Evolutionary conservation across 2,329 filamentous ascomycete genomes (phyloP), one percentile per base, ranked within the genome.

Genomic region (Tolypocladium sp.): DNA sequence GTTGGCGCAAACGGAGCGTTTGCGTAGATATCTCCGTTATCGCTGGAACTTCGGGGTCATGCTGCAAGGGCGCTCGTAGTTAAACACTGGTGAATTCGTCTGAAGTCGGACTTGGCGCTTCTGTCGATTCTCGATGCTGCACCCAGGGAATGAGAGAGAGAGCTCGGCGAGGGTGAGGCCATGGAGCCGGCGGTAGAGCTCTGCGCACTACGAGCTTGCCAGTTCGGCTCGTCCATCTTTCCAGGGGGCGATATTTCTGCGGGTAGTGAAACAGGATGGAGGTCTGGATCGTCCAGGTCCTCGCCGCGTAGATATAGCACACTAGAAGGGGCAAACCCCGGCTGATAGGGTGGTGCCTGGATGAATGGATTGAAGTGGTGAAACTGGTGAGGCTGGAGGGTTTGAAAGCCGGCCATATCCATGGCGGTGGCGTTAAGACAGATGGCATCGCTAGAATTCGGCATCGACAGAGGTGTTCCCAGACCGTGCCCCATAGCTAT

Each of bases 381-480:
- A 61, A 87, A 84, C 38, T 85, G 82, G 35, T 88, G 84, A 15
- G 84, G 78, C 55, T 81, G 79, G 60, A 80, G 74, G 58, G 77
- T 66, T 77, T 88, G 86, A 73, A 91, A 95, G 58, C 81, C 82
- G 38, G 84, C 75, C 66, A 94, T 81, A 55, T 90, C 86, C 72
- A 87, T 79, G 66, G 85, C 77, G 33, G 80, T 71, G 55, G 82
- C 74, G 38, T 79, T 81, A 56, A 83, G 76, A 66, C 87, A 87
- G 63, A 91, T 77, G 33, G 79, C 76, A 57, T 83, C 83, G 63
- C 89, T 82, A 4, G 88, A 86, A 3, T 87, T 81, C 4, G 90
- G 85, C 72, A 96, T 82, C 17, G 91, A 92, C 41, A 97, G 76
- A 8, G 93, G 91, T 9, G 91, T 95, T 30, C 85, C 86, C 62